Evolutionary conservation across 2,329 filamentous ascomycete species (phyloP), one percentile per base, ranked within the genome.

Genomic region (Ascochyta koolunga): DNA sequence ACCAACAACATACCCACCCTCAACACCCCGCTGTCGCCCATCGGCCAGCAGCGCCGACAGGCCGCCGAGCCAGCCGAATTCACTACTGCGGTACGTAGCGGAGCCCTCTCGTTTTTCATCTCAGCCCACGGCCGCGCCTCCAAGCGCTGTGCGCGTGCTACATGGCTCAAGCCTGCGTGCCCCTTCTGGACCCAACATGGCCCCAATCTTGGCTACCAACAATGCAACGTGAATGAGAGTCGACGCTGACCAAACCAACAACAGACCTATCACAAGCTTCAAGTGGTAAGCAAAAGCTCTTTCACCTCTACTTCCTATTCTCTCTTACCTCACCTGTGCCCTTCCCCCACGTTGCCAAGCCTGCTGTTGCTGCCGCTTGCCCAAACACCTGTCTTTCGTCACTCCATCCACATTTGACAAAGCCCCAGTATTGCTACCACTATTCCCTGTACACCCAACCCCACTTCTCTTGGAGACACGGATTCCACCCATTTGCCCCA

Each of bases 1-100:
- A 95, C 93, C 53, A 96, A 81, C 68, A 96, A 78, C 87, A 90
- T 78, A 83, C 91, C 77, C 84, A 92, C 83, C 80, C 56, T 93
- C 77, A 89, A 89, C 75, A 91, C 89, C 72, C 83, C 85, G 58
- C 78, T 93, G 71, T 81, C 79, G 45, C 79, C 83, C 54, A 81
- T 81, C 69, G 84, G 82, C 40, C 82, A 84, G 71, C 79, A 83
- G 66, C 73, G 81, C 47, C 74, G 78, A 54, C 82, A 82, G 69
- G 75, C 80, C 46, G 78, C 82, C 40, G 83, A 86, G 70, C 79
- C 79, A 41, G 57, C 80, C 55, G 82, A 84, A 70, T 74, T 82
- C 56, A 76, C 81, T 43, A 81, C 80, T 58, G 80, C 80, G 74
- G 81, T 83, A 79, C 60, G 68, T 71, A 78, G 77, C 71, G 56